Conservation (phyloP, 805 yeast species). For the Blastobotrys mokoenaii region DNA sequence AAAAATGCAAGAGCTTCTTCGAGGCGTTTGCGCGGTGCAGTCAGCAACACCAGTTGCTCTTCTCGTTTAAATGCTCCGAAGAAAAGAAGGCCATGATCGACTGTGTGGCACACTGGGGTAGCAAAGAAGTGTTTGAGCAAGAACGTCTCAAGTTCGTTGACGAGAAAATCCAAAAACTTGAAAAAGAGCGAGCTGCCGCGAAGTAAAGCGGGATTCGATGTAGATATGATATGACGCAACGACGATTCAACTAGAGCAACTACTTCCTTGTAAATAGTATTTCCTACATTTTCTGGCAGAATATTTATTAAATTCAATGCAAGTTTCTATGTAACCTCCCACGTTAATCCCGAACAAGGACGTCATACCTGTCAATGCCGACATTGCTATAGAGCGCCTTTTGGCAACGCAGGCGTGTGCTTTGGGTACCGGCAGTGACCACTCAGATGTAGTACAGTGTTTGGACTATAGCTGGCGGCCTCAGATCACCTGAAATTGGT, state of each 20-base stretch:
- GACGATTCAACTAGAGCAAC: background rate
- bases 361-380: no score
- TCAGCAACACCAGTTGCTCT: slow-evolving; percentile 27
- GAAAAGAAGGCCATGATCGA: slow-evolving; percentile 27
- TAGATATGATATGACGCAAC: background rate
- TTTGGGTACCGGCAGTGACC: no score
- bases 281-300: no score
- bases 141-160: slow-evolving; percentile 23
- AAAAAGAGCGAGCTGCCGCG: background rate
- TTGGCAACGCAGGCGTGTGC: no score
- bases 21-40: slow-evolving; percentile 27
- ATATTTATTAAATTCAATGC: background rate
- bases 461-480: no score
- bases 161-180: slow-evolving; percentile 19
- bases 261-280: background rate
- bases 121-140: slow-evolving; percentile 23
- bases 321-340: background rate
- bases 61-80: slow-evolving; percentile 31
- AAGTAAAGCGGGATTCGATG: slow-evolving; percentile 1
- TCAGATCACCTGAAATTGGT: no score
- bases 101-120: slow-evolving; percentile 30
- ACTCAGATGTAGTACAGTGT: no score
- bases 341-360: background rate
- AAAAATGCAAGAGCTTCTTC: slow-evolving; percentile 25
- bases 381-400: no score